Conservation (phyloP, 306 rosid genomes). For the Hippophae gyantsensis region DNA sequence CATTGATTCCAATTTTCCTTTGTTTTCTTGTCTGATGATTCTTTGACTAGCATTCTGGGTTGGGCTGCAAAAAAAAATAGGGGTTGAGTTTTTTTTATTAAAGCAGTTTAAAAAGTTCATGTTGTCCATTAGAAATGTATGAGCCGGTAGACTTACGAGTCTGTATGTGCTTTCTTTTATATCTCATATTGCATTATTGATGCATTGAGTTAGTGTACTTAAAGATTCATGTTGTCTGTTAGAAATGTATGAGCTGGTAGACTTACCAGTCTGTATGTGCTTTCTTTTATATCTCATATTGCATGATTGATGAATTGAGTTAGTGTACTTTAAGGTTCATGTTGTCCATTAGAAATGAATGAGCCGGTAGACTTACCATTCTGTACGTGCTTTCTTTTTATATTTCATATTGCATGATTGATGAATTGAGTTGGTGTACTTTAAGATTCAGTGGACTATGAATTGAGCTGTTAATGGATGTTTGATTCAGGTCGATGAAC, state of each 20-base stretch:
- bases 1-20: too few species aligned
- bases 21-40: too few species aligned
- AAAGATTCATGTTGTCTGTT: neutral
- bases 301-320: slow-evolving; percentile 13
- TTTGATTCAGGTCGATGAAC: slow-evolving; percentile 86
- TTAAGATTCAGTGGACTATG: slow-evolving; percentile 39
- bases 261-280: too few species aligned
- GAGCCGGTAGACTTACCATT: too few species aligned
- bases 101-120: neutral
- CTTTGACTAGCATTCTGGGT: too few species aligned
- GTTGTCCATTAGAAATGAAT: too few species aligned
- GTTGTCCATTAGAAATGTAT: too few species aligned
- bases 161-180: neutral
- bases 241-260: too few species aligned
- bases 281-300: neutral
- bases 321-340: slow-evolving; percentile 13
- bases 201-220: slow-evolving; percentile 19
- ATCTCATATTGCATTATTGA: neutral
- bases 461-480: slow-evolving; percentile 70
- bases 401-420: neutral
- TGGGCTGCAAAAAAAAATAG: too few species aligned
- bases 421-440: slow-evolving; percentile 18
- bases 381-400: neutral
- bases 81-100: too few species aligned
- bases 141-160: too few species aligned